A percentile compares a stretch with the other conserved stretches of the same genome.
Conservation (phyloP, 768 basidiomycete genomes). For the Imleria badia region DNA sequence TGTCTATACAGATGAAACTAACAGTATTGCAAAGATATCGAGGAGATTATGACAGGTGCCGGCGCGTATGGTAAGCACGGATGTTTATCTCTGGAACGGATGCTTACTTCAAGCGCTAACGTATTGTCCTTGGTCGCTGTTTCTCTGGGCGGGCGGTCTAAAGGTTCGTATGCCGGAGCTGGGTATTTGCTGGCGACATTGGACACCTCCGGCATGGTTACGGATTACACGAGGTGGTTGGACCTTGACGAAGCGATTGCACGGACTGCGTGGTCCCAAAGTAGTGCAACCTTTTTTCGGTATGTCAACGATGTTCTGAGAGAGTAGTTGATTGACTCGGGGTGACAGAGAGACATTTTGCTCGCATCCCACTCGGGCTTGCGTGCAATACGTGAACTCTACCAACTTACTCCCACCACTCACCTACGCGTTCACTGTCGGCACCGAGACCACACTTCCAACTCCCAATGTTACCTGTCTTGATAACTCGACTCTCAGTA, state of each 20-base stretch:
- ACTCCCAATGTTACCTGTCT: slow-evolving; percentile 61
- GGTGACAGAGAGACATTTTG: slow-evolving; percentile 56
- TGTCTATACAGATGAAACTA: neutral
- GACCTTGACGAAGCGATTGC: slow-evolving; percentile 64
- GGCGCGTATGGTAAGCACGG: slow-evolving; percentile 58
- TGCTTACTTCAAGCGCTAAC: neutral
- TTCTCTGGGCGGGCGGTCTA: slow-evolving; percentile 1
- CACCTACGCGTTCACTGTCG: slow-evolving; percentile 47
- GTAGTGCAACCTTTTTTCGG: slow-evolving; percentile 48
- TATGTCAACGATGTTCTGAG: slow-evolving; percentile 20
- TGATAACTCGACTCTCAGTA: slow-evolving; percentile 51
- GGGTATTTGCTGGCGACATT: slow-evolving; percentile 58
- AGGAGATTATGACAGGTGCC: slow-evolving; percentile 48
- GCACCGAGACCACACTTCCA: slow-evolving; percentile 48
- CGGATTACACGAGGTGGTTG: slow-evolving; percentile 62
- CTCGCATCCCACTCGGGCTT: slow-evolving; percentile 61
- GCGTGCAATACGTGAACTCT: slow-evolving; percentile 54
- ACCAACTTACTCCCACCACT: slow-evolving; percentile 38
- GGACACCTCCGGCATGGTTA: slow-evolving; percentile 33
- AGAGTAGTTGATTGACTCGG: neutral
- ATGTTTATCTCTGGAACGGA: neutral
- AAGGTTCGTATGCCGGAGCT: slow-evolving; percentile 70
- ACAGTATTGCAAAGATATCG: slow-evolving; percentile 43
- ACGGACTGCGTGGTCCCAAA: slow-evolving; percentile 61
- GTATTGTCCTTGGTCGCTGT: neutral